phyloP scores from a whole-genome alignment of 208 protist species.

The Strigomonas culicis region DNA sequence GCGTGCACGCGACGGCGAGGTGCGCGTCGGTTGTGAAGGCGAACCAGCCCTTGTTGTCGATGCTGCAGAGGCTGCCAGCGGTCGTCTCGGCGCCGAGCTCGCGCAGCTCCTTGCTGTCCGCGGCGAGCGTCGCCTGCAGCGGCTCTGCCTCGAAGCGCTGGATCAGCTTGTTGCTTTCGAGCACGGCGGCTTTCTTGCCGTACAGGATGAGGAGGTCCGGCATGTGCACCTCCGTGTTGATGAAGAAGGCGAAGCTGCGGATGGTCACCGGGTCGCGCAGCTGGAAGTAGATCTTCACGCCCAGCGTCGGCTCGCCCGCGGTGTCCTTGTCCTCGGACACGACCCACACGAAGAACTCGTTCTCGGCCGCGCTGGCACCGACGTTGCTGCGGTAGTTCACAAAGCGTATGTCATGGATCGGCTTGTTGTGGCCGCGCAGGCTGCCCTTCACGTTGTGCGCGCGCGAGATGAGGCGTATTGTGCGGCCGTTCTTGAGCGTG shows the following conservation, averaged over 20 bases:
- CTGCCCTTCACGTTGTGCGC: conserved; percentile 51
- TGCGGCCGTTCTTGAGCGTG: conserved; percentile 67
- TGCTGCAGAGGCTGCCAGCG: conserved; percentile 41
- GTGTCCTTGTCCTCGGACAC: conserved; percentile 41
- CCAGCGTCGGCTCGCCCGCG: conserved; percentile 20
- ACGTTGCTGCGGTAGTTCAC: conserved; percentile 91
- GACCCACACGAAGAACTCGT: conserved; percentile 81
- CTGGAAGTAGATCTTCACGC: conserved; percentile 69
- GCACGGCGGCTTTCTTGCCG: conserved; percentile 54
- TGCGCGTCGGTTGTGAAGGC: conserved; percentile 76
- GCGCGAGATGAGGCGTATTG: conserved; percentile 63
- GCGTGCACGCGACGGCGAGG: conserved; percentile 69
- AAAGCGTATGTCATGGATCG: conserved; percentile 66
- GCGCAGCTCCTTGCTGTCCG: conserved; percentile 51
- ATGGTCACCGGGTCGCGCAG: conserved; percentile 67
- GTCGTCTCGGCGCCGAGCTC: conserved; percentile 28
- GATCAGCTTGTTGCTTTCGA: conserved; percentile 80
- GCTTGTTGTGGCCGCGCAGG: conserved; percentile 45
- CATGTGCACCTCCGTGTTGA: conserved; percentile 52
- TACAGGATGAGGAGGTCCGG: conserved; percentile 81
- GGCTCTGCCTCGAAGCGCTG: conserved; percentile 26
- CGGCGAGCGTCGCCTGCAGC: conserved; percentile 45
- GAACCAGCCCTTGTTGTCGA: conserved; percentile 71
- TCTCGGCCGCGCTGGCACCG: conserved; percentile 50
- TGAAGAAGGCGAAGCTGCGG: conserved; percentile 76